Conservation (phyloP, 2,329 filamentous ascomycete species). For the Nemania sp. region DNA sequence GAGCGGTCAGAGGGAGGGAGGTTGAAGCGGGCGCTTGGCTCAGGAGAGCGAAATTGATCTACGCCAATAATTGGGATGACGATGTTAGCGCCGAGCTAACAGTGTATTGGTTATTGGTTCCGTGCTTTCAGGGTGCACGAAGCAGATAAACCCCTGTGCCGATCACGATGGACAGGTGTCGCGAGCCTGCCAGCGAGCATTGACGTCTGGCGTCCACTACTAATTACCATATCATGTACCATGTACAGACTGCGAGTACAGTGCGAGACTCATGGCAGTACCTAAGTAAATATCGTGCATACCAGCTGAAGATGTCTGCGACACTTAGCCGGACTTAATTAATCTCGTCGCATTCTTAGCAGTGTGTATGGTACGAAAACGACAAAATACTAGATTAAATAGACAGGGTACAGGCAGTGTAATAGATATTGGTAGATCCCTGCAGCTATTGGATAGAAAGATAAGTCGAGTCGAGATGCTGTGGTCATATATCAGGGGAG, state of each 20-base stretch:
- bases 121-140: background rate
- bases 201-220: background rate
- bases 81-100: constrained; percentile 17
- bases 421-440: too few relatives aligned
- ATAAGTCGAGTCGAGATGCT: background rate
- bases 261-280: too few relatives aligned
- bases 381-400: too few relatives aligned
- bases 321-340: too few relatives aligned
- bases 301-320: too few relatives aligned
- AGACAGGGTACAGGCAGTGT: background rate
- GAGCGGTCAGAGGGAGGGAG: constrained; percentile 11
- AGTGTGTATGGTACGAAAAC: too few relatives aligned
- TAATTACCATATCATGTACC: too few relatives aligned
- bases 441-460: background rate
- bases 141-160: constrained; percentile 31
- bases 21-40: constrained; percentile 5
- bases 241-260: too few relatives aligned
- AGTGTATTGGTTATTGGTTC: background rate
- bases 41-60: constrained; percentile 5
- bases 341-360: too few relatives aligned
- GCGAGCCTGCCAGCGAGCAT: background rate
- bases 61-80: constrained; percentile 2
- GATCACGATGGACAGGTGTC: constrained; percentile 26
- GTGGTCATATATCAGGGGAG: constrained; percentile 19
- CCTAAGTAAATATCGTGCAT: too few relatives aligned